phyloP scores from a whole-genome alignment of 805 yeast species.

The Suhomyces emberorum region DNA sequence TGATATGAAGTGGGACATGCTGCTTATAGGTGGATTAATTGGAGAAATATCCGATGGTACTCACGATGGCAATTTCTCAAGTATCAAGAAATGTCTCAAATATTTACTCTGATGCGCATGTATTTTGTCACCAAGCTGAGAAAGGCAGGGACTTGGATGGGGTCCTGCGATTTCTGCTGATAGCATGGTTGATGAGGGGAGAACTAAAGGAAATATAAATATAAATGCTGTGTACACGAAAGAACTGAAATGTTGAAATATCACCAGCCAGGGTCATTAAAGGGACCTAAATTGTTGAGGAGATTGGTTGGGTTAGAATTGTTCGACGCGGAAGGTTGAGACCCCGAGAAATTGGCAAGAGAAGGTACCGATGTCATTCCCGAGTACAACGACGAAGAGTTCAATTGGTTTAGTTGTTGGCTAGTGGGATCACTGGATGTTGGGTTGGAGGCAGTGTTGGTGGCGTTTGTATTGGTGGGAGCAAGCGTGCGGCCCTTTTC shows the following conservation, averaged over 20 bases:
- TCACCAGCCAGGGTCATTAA: conserved; percentile 14
- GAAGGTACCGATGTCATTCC: conserved; percentile 1
- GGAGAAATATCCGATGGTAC: no score
- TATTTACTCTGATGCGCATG: no score
- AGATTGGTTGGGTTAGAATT: conserved; percentile 7
- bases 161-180: no score
- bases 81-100: no score
- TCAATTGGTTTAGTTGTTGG: background rate
- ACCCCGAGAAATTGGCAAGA: conserved; percentile 1
- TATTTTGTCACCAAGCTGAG: no score
- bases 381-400: conserved; percentile 3
- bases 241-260: background rate
- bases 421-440: background rate
- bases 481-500: no score
- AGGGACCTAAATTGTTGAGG: conserved; percentile 10
- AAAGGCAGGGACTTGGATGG: no score
- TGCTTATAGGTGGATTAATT: no score
- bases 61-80: no score
- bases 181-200: background rate
- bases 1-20: background rate
- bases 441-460: conserved; percentile 3
- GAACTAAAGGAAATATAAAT: background rate
- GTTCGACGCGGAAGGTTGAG: no score
- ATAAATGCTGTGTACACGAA: background rate
- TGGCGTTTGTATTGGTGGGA: conserved; percentile 1